phyloP scores from a whole-genome alignment of 257 asterid genomes.

The Jasminum sambac region DNA sequence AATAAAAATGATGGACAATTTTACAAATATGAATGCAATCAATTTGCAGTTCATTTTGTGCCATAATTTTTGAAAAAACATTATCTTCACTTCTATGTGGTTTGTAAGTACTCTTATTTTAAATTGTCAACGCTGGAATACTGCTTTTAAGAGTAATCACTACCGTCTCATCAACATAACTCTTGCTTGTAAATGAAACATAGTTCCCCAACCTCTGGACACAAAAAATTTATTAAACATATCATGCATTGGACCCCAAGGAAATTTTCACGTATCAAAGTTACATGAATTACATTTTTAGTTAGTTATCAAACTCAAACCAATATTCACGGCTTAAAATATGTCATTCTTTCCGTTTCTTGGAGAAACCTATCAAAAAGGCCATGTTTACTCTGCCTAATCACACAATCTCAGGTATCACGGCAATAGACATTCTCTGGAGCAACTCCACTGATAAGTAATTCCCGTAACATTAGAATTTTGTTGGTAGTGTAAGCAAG shows the following conservation, averaged over 20 bases:
- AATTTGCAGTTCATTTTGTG: no score
- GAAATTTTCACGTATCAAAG: neutral
- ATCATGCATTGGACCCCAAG: neutral
- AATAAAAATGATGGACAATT: no score
- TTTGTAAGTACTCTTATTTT: no score
- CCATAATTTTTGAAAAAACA: no score
- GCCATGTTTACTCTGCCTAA: neutral
- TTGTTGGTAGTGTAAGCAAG: neutral
- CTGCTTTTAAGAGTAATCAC: neutral
- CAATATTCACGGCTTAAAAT: neutral
- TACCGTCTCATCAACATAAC: neutral
- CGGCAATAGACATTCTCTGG: neutral
- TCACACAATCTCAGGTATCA: neutral
- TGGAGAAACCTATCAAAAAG: neutral
- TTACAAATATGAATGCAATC: no score
- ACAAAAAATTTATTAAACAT: neutral
- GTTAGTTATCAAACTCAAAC: neutral
- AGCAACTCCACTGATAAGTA: neutral
- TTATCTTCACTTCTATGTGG: no score
- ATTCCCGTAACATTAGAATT: neutral
- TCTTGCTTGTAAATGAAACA: neutral
- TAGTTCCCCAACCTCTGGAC: neutral
- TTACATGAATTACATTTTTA: neutral
- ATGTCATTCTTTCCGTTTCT: neutral
- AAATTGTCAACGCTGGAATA: neutral